These are phyloP conservation scores for Tephrocybe sp. DNA, from an alignment of 768 basidiomycete genomes.

Conservation along the genomic window DNA sequence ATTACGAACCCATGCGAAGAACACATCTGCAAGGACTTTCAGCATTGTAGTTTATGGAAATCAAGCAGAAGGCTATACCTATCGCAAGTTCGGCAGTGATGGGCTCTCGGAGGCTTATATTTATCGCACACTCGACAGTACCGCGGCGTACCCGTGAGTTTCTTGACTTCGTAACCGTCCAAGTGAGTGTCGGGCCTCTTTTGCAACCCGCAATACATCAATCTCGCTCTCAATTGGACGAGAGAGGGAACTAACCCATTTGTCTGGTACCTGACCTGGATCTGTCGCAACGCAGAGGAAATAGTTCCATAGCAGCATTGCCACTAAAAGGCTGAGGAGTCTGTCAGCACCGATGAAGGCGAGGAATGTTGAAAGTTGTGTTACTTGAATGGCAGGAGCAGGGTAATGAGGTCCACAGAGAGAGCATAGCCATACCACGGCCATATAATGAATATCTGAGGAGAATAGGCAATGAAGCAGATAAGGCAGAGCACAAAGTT, in stretches of 20 bases:
- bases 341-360: constrained; percentile 8
- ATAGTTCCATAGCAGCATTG: constrained; percentile 87
- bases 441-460: constrained; percentile 88
- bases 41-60: neutral
- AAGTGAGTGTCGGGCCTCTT: constrained; percentile 76
- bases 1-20: constrained; percentile 81
- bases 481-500: constrained; percentile 71
- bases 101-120: constrained; percentile 87
- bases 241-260: constrained; percentile 59
- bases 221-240: neutral
- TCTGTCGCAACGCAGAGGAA: constrained; percentile 79
- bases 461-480: constrained; percentile 84
- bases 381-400: constrained; percentile 93
- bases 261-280: constrained; percentile 78
- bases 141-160: constrained; percentile 76
- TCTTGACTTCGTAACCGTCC: constrained; percentile 90
- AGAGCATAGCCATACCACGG: constrained; percentile 86
- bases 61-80: constrained; percentile 32
- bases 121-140: constrained; percentile 85
- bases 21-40: constrained; percentile 56
- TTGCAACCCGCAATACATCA: constrained; percentile 14
- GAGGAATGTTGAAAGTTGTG: constrained; percentile 24
- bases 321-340: constrained; percentile 64
- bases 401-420: constrained; percentile 69
- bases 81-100: constrained; percentile 91